Base-by-base conservation (phyloP, 768 basidiomycete species). In the Austroboletus eburneus region DNA sequence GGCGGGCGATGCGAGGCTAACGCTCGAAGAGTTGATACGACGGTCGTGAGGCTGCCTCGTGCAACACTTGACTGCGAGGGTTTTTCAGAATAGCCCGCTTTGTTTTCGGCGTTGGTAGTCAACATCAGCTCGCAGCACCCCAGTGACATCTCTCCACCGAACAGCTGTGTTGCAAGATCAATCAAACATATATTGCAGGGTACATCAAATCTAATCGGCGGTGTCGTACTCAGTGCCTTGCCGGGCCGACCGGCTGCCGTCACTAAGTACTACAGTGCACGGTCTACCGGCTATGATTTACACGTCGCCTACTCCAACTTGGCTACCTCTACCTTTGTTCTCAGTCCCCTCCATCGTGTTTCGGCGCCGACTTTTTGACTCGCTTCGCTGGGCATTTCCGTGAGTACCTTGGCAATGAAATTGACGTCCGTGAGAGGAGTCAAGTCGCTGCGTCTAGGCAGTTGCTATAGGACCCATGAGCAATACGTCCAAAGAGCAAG, bases 341-440 rank as follows among this genome's bases (percentile, higher is more conserved):
- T 82, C 10, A 98, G 67, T 5, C 87, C 91, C 59, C 85, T 80
- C 94, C 94, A 98, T 12, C 81, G 73, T 4, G 93, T 95, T 6
- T 80, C 77, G 1, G 84, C 84, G 18, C 83, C 86, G 36, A 72
- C 69, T 27, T 65, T 64, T 57, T 87, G 84, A 0, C 83, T 79
- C 5, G 73, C 64, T 29, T 77, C 71, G 25, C 71, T 58, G 1
- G 85, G 79, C 57, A 90, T 68, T 27, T 81, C 81, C 2, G 81
- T 73, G 24, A 93, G 72, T 9, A 79, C 69, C 54, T 85, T 83
- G 25, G 82, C 80, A 32, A 98, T 84, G 66, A 87, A 97, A 41
- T 78, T 85, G 16, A 86, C 74, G 57, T 95, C 90, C 1, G 92
- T 96, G 17, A 99, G 74, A 3, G 89, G 90, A 0, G 88, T 87